Conservation (phyloP, 495 filamentous ascomycete species). For the Hypoxylon subgilvum region DNA sequence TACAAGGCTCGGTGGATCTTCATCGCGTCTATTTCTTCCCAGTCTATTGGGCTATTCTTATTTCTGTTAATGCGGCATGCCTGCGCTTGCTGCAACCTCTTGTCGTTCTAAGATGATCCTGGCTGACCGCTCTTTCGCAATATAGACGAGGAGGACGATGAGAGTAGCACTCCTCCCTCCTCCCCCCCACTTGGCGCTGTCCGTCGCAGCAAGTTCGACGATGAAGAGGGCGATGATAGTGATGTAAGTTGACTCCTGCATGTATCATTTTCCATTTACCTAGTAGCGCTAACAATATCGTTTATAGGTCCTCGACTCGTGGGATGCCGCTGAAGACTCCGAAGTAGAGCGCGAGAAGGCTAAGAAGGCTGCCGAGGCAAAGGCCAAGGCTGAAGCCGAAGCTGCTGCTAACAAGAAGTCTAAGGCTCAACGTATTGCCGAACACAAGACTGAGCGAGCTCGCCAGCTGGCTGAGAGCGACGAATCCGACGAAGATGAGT, state of each 20-base stretch:
- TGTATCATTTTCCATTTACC: not conserved
- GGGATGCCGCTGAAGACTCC: conserved; percentile 96
- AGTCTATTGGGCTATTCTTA: conserved; percentile 16
- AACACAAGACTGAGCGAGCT: conserved; percentile 64
- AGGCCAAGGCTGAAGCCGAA: conserved; percentile 87
- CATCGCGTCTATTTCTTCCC: conserved; percentile 12
- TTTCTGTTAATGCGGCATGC: conserved; percentile 30
- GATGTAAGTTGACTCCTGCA: conserved; percentile 65
- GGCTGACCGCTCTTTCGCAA: conserved; percentile 46
- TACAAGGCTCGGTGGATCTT: conserved; percentile 16
- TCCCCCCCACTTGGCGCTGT: conserved; percentile 63
- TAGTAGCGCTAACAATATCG: conserved; percentile 9
- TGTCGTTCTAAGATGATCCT: conserved; percentile 11
- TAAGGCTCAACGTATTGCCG: conserved; percentile 85
- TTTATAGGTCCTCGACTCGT: conserved; percentile 85
- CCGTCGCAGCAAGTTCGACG: conserved; percentile 75
- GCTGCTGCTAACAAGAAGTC: conserved; percentile 94
- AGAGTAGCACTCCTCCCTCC: conserved; percentile 64
- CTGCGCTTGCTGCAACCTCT: conserved; percentile 6
- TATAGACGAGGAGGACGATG: conserved; percentile 71
- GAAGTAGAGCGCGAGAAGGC: conserved; percentile 96
- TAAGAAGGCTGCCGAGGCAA: conserved; percentile 81
- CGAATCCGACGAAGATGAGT: conserved; percentile 68
- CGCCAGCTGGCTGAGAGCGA: conserved; percentile 57
- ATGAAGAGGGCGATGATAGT: conserved; percentile 84